These are phyloP conservation scores for Boletus subcaerulescens DNA, from an alignment of 768 basidiomycete species.

Conservation along the genomic window DNA sequence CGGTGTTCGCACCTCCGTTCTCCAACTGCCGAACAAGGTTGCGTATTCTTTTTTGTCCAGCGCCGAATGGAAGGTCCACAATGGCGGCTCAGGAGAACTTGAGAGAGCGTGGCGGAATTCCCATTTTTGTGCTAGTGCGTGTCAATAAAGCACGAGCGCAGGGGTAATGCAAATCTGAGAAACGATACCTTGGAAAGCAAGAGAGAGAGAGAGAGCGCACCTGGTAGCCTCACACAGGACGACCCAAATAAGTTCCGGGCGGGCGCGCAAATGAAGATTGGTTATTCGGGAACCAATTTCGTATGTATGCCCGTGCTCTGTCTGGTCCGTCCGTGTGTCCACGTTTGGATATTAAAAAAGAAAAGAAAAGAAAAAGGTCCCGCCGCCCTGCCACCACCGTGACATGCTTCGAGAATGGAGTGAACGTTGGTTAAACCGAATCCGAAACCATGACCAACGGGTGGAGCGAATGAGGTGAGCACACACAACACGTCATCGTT, in stretches of 20 bases:
- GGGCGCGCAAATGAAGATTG: constrained; percentile 2
- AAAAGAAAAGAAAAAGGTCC: background rate
- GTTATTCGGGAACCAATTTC: constrained; percentile 8
- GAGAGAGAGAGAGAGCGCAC: background rate
- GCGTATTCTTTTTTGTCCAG: constrained; percentile 6
- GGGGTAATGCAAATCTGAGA: constrained; percentile 2
- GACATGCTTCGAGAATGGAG: constrained; percentile 1
- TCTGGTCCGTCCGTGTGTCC: background rate
- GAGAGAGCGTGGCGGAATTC: constrained; percentile 7
- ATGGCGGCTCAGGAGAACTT: background rate
- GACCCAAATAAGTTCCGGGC: background rate
- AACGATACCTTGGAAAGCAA: background rate
- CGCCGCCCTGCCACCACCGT: constrained; percentile 12
- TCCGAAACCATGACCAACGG: background rate
- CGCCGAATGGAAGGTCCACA: constrained; percentile 16
- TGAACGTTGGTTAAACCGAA: background rate
- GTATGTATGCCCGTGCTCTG: background rate
- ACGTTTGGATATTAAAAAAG: background rate
- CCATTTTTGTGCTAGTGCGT: background rate
- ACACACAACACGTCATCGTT: background rate
- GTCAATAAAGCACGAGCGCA: background rate
- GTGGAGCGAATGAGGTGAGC: constrained; percentile 4
- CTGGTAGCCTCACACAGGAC: no score
- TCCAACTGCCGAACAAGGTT: background rate
- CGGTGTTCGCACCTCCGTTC: constrained; percentile 13